These are phyloP conservation scores for Xerocomus amazonicus DNA, from an alignment of 1,284 basidiomycete genomes.

Conservation along the genomic window DNA sequence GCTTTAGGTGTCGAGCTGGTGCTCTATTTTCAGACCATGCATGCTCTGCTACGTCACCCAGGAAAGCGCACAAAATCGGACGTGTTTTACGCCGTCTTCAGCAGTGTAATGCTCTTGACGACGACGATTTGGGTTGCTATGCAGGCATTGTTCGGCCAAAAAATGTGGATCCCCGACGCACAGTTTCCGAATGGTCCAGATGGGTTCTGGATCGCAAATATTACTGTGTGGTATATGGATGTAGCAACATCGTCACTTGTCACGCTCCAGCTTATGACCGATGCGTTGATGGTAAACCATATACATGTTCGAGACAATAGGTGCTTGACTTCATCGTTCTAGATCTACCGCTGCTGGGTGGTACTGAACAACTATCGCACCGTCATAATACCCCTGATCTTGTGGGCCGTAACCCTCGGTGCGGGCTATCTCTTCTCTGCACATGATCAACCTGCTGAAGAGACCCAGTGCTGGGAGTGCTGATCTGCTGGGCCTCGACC, in stretches of 20 bases:
- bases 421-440: not conserved
- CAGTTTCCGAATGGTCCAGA: slow-evolving; percentile 2
- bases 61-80: slow-evolving; percentile 1
- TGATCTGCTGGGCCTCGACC: not conserved
- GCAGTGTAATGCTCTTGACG: slow-evolving; percentile 7
- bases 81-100: slow-evolving; percentile 14
- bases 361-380: slow-evolving; percentile 5
- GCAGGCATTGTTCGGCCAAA: slow-evolving; percentile 5
- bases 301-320: no score
- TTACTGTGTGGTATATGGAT: slow-evolving; percentile 4
- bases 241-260: slow-evolving; percentile 4
- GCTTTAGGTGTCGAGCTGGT: not conserved
- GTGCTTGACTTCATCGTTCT: not conserved
- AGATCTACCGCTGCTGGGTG: slow-evolving; percentile 8
- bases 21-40: slow-evolving; percentile 11
- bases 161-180: slow-evolving; percentile 11
- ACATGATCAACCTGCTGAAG: not conserved
- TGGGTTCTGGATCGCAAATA: slow-evolving; percentile 1
- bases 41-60: not conserved
- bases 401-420: slow-evolving; percentile 12
- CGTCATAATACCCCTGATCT: slow-evolving; percentile 5
- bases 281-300: slow-evolving; percentile 15
- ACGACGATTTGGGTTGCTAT: slow-evolving; percentile 12
- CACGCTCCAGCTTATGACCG: slow-evolving; percentile 15
- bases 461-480: slow-evolving; percentile 3